Evolutionary conservation across 2,329 filamentous ascomycete species (phyloP), one percentile per base, ranked within the genome.

Genomic region (Fusarium citri): DNA sequence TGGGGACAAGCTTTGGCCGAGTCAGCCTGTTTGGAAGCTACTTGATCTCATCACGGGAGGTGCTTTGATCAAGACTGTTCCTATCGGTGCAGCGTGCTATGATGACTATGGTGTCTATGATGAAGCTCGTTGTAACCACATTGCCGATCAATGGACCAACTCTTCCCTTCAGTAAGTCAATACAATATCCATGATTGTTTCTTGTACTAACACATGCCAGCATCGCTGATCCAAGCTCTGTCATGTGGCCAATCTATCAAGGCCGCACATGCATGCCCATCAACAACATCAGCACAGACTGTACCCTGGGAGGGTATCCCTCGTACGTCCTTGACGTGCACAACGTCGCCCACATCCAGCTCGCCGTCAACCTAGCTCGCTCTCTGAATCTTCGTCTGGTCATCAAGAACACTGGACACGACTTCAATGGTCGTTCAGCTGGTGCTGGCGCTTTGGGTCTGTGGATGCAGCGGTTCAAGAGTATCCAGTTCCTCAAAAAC

Each of bases 381-480:
- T 79, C 78, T 26, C 72, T 78, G 10, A 83, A 84, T 62, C 69
- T 86, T 11, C 82, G 84, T 5, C 72, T 86, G 18, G 80, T 84
- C 8, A 78, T 86, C 57, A 85, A 75, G 56, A 78, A 86, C 76
- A 86, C 83, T 0, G 84, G 84, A 34, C 84, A 86, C 66, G 83
- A 85, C 64, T 85, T 83, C 71, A 76, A 79, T 7, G 89, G 88
- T 34, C 87, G 85, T 2, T 72, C 69, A 18, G 87, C 87, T 0
- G 89, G 88, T n/a, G 85, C 84, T 23, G 89, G 89, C 2, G 82
- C 85, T 1, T 75, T 89, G 6, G 81, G 83, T 6, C 79, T 90
- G 54, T 89, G 88, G 83, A 89, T 84, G 11, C 87, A 89, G 61
- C 76, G 82, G 64, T 82, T 89, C 56, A 84, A 87, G 72, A 78